phyloP scores from a whole-genome alignment of 345 rosid species.

The Heritiera littoralis region DNA sequence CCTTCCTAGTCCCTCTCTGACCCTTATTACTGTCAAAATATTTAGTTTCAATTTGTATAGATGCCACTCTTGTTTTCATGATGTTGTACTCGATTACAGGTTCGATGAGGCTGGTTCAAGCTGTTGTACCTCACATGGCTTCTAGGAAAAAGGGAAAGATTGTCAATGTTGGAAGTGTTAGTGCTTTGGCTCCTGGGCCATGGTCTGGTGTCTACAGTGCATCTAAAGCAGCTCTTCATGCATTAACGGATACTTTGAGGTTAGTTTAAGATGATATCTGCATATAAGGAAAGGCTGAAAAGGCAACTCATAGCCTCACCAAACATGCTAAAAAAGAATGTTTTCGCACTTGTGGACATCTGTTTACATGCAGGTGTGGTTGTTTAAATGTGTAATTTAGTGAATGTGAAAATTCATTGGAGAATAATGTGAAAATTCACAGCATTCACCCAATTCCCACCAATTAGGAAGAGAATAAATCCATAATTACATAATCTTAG shows the following conservation, averaged over 20 bases:
- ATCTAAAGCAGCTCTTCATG: conserved; percentile 87
- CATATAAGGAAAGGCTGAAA: neutral
- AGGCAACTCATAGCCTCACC: neutral
- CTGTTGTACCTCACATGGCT: conserved; percentile 86
- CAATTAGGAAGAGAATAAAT: neutral
- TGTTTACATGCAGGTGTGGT: neutral
- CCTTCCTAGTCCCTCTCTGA: neutral
- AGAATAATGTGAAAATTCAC: neutral
- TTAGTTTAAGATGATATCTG: conserved; percentile 21
- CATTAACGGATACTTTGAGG: conserved; percentile 83
- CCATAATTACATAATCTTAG: no score
- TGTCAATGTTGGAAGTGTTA: conserved; percentile 73
- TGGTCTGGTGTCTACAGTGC: conserved; percentile 85
- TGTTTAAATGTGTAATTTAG: neutral
- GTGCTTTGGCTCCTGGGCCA: conserved; percentile 58
- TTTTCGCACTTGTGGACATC: neutral
- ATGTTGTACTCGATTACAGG: conserved; percentile 39
- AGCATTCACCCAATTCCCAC: neutral
- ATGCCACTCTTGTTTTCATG: neutral
- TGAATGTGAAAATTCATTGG: neutral
- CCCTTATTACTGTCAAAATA: neutral
- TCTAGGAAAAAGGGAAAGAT: conserved; percentile 69
- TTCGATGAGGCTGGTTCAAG: conserved; percentile 78
- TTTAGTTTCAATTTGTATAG: neutral
- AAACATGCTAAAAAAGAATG: neutral